Evolutionary conservation across 2,329 filamentous ascomycete species (phyloP), one percentile per base, ranked within the genome.

Genomic region (Penicillium psychrosexuale): DNA sequence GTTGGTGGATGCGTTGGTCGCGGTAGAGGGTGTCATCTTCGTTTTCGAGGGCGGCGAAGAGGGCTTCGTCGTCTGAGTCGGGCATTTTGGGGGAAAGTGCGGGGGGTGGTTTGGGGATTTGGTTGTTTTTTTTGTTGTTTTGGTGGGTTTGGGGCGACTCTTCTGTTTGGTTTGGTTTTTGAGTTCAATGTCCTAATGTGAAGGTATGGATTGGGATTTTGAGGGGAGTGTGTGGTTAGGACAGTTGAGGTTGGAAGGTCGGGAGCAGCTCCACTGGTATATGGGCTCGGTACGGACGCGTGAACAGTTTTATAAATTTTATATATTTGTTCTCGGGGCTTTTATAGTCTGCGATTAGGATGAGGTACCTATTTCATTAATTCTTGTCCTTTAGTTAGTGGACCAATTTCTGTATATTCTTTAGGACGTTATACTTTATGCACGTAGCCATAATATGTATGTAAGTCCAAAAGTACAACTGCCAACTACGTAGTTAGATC

Each of bases 1-100:
- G 76, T 67, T 85, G 82, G 61, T 84, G 78, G 51, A 85, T 75
- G 30, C 83, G 80, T 49, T 79, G 75, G 60, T 82, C 81, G 54
- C 82, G 81, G 66, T 85, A 82, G 51, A 75, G 73, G 30, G 75
- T 71, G 66, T 84, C 79, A 56, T 84, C 79, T 68, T 79, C 76
- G 38, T 73, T 68, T 63, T 79, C 77, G 43, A 86, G 78, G 51
- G 80, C 77, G 34, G 80, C 81, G 61, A 86, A 82, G 51, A 87
- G 77, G 43, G 81, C 82, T 64, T 85, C 84, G 66, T 84, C 80
- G 66, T 84, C 80, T 58, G 80, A 78, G 5, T 67, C 66, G 59
- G 52, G 81, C 79, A 57, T 74, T 69, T 55, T 71, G 19, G 57
- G 45, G 60, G 47, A 48, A 45, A 8, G 55, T 60, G 44, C 47